These are phyloP conservation scores for Talaromyces islandicus DNA, from an alignment of 2,329 filamentous ascomycete species.

Conservation along the genomic window DNA sequence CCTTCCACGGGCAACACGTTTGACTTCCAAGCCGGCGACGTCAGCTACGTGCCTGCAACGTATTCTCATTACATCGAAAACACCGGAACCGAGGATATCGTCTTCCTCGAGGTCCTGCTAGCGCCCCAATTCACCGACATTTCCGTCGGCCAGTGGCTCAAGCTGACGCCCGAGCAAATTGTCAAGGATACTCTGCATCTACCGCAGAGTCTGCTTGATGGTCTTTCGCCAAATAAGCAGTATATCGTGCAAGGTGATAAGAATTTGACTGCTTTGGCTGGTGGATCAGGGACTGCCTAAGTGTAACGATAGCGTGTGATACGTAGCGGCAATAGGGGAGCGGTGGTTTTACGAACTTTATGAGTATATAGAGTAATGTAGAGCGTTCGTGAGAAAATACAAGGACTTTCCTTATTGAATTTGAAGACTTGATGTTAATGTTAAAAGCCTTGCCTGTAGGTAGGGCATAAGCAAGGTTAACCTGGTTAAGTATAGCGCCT, in stretches of 20 bases:
- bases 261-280: constrained; percentile 4
- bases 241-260: constrained; percentile 38
- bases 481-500: neutral
- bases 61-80: constrained; percentile 58
- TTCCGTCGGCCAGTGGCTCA: constrained; percentile 34
- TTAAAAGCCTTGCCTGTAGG: neutral
- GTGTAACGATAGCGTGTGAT: neutral
- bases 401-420: neutral
- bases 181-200: constrained; percentile 46
- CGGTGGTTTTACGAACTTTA: neutral
- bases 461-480: neutral
- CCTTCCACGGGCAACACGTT: constrained; percentile 49
- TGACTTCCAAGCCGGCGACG: constrained; percentile 55
- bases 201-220: constrained; percentile 29
- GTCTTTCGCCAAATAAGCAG: constrained; percentile 38
- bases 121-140: constrained; percentile 42
- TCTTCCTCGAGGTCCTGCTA: constrained; percentile 57
- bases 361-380: neutral
- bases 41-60: constrained; percentile 53
- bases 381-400: neutral
- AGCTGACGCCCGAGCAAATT: constrained; percentile 45
- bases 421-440: neutral
- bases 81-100: constrained; percentile 50
- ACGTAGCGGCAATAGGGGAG: neutral
- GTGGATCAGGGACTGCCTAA: neutral